A percentile compares a stretch with the other conserved stretches of the same genome.
phyloP scores from a whole-genome alignment of 345 rosid species.

The Eucalyptus virginea region DNA sequence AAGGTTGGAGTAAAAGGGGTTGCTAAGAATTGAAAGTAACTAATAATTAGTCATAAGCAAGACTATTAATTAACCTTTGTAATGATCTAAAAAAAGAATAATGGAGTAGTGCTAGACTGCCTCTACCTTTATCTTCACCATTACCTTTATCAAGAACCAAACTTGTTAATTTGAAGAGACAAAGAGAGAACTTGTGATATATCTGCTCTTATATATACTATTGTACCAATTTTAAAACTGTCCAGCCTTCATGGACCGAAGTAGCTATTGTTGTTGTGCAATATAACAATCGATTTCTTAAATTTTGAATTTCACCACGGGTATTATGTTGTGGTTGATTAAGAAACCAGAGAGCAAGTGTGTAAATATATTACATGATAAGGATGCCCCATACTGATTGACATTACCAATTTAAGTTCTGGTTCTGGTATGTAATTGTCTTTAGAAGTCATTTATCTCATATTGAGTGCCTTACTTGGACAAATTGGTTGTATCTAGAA shows the following conservation, averaged over 20 bases:
- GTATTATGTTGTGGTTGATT: not conserved
- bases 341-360: not conserved
- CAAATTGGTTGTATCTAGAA: not conserved
- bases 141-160: not conserved
- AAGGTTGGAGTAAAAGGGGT: not conserved
- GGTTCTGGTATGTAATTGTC: not conserved
- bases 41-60: not conserved
- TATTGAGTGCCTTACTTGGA: not conserved
- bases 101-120: not conserved
- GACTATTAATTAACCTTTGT: not conserved
- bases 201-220: not conserved
- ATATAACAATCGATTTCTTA: not conserved
- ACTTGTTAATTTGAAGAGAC: not conserved
- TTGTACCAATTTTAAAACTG: not conserved
- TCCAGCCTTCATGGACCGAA: not conserved
- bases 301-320: not conserved
- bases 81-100: not conserved
- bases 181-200: not conserved
- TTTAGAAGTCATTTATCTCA: not conserved
- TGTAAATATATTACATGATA: not conserved
- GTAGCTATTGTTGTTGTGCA: not conserved
- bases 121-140: not conserved
- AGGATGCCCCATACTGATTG: not conserved
- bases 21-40: not conserved
- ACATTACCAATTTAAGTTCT: not conserved